Percentiles rank a stretch among this genome's conserved stretches.
Conservation (phyloP, 2,329 filamentous ascomycete species). For the Fusarium verrucosum region DNA sequence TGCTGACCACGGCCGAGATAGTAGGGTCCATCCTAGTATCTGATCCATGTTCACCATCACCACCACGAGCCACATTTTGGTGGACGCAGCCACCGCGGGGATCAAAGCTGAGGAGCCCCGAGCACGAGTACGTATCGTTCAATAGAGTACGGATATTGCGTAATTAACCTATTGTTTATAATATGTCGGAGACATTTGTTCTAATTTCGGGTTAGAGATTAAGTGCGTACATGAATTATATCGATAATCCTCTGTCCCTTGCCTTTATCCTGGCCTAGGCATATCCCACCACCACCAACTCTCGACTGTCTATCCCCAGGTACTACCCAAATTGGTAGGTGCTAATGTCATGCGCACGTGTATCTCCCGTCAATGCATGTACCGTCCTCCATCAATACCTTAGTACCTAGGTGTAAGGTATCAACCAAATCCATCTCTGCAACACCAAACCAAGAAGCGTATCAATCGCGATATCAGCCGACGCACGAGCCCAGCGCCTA, state of each 20-base stretch:
- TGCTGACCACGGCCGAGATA: slow-evolving; percentile 39
- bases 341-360: slow-evolving; percentile 40
- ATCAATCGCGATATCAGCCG: neutral
- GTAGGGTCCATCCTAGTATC: slow-evolving; percentile 13
- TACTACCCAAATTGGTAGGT: slow-evolving; percentile 34
- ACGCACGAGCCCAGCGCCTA: slow-evolving; percentile 9
- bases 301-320: neutral
- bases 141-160: neutral
- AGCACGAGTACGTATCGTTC: slow-evolving; percentile 18
- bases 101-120: slow-evolving; percentile 38
- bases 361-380: slow-evolving; percentile 11
- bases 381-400: neutral
- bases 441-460: neutral
- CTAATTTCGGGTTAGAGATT: slow-evolving; percentile 23
- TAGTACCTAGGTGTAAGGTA: neutral
- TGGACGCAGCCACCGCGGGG: slow-evolving; percentile 29
- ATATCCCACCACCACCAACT: slow-evolving; percentile 1
- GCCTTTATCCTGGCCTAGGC: no score
- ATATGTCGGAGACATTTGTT: neutral
- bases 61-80: slow-evolving; percentile 12
- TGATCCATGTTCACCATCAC: slow-evolving; percentile 17
- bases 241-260: neutral
- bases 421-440: neutral
- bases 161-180: neutral
- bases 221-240: slow-evolving; percentile 5